Conservation (phyloP, 192 early-diverging fungal genomes). For the Umbelopsis ramanniana region DNA sequence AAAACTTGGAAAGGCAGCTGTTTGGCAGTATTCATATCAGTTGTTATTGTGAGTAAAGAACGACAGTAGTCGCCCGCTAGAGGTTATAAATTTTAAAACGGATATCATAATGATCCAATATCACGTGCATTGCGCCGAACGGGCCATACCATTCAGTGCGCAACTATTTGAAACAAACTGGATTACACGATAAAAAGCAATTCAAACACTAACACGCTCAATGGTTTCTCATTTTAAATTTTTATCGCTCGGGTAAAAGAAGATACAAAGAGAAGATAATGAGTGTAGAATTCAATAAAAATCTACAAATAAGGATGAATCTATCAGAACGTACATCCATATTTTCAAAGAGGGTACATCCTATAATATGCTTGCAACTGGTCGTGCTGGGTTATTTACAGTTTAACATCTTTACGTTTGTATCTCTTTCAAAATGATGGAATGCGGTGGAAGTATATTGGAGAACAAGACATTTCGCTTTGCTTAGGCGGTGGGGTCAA, state of each 20-base stretch:
- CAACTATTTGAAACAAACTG: no score
- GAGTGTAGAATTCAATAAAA: not conserved
- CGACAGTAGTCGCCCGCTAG: no score
- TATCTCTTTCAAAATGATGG: conserved; percentile 11
- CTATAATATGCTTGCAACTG: conserved; percentile 15
- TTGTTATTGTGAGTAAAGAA: no score
- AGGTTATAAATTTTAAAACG: no score
- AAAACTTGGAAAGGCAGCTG: conserved; percentile 26
- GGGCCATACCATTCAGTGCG: no score
- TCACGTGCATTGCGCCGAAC: no score
- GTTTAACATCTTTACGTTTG: not conserved
- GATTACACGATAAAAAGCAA: no score
- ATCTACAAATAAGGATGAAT: conserved; percentile 7
- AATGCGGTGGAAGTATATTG: not conserved
- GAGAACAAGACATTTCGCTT: not conserved
- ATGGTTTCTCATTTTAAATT: no score
- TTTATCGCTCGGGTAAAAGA: no score
- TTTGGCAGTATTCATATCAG: not conserved
- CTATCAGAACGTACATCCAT: conserved; percentile 6
- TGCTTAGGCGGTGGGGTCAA: conserved; percentile 36
- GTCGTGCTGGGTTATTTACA: conserved; percentile 10
- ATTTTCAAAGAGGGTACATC: conserved; percentile 1
- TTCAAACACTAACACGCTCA: no score
- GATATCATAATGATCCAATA: no score
- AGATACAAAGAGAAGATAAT: no score